Evolutionary conservation across 352 stramenopile genomes (phyloP), one percentile per base, ranked within the genome.

Genomic region (Phytopythium montanum): DNA sequence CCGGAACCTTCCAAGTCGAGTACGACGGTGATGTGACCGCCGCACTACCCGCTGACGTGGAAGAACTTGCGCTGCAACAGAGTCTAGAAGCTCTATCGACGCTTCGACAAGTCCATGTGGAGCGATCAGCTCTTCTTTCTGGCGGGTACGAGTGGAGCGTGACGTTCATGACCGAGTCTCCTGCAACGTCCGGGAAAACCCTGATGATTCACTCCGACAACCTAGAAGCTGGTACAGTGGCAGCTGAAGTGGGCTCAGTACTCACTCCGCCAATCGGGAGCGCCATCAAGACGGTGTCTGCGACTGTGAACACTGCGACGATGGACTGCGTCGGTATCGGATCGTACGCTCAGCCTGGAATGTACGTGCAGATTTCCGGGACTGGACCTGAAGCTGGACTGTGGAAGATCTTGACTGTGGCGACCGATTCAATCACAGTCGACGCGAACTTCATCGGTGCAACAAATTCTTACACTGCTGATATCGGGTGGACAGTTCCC

Each of bases 101-200:
- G 19, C 56, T 96, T 25, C 84, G 88, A 4, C 77, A 69, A 45
- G 88, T 97, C 23, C 76, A 85, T 21, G 89, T 97, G 1, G 66
- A 94, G 53, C 79, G 86, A 3, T 94, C 85, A 1, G 1, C 48
- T 5, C 13, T 59, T 1, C 69, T 75, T 28, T 58, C 23, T 2
- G 79, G 74, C 16, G 85, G 85, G 0, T 95, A 84, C 56, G 65
- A 88, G 56, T 95, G 85, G 85, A 89, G 72, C 1, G 71, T 95
- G 25, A 92, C 84, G 21, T 95, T 94, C 61, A 31, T 87, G 3
- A 73, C 72, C 4, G 82, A 93, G 58, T 56, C 69, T 2, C 82
- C 81, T 9, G 65, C 79, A 0, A 56, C 75, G 0, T 50, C 65
- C 13, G 71, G 68, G 5, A 87, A 79, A 29, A 68, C 59, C 9